Evolutionary conservation across 1,284 basidiomycete genomes (phyloP).

Genomic region (Leccinum huronense): DNA sequence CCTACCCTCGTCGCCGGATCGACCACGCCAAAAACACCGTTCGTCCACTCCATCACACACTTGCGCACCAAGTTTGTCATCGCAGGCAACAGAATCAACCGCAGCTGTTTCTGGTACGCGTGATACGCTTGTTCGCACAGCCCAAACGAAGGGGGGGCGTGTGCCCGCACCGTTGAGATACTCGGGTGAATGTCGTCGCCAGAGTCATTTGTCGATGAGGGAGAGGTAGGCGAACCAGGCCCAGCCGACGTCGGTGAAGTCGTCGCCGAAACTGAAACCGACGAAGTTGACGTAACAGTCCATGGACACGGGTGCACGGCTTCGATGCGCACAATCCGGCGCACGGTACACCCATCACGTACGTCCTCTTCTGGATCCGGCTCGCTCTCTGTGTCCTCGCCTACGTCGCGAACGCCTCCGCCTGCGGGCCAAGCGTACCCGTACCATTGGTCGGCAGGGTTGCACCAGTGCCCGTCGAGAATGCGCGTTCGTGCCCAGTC

Average conservation of each 20-base stretch:
- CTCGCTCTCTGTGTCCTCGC: conserved; percentile 35
- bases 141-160: conserved; percentile 49
- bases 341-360: conserved; percentile 21
- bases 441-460: conserved; percentile 67
- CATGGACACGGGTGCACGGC: conserved; percentile 70
- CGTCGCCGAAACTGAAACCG: conserved; percentile 8
- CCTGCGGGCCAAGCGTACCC: conserved; percentile 40
- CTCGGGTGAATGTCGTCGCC: conserved; percentile 48
- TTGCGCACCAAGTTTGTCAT: conserved; percentile 66
- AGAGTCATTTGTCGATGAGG: conserved; percentile 15
- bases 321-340: conserved; percentile 41
- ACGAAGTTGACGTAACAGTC: conserved; percentile 37
- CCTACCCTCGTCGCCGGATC: conserved; percentile 48
- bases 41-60: conserved; percentile 56
- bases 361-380: conserved; percentile 28
- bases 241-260: conserved; percentile 20
- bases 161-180: conserved; percentile 41
- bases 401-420: conserved; percentile 30
- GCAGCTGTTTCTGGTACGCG: conserved; percentile 56
- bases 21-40: conserved; percentile 27
- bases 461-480: conserved; percentile 71
- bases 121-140: conserved; percentile 60
- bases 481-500: conserved; percentile 72
- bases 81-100: conserved; percentile 55
- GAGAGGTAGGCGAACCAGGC: conserved; percentile 19